A percentile compares a stretch with the other conserved stretches of the same genome.
Conservation (phyloP, 345 rosid genomes). For the Clausena lansium region DNA sequence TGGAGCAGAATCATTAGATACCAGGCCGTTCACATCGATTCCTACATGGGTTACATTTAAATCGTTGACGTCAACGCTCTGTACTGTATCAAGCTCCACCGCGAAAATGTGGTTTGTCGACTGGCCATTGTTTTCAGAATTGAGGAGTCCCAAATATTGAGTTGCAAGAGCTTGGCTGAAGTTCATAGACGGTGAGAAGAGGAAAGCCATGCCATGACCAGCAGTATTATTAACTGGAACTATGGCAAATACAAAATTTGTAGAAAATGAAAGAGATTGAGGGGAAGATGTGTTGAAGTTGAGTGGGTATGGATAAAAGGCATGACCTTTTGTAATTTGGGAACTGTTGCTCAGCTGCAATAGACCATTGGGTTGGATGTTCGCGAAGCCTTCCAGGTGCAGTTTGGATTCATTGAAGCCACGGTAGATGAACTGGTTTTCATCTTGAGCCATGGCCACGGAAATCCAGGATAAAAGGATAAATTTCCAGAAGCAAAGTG, state of each 20-base stretch:
- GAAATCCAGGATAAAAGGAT: not conserved
- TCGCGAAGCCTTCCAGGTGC: conserved; percentile 8
- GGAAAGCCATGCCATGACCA: conserved; percentile 28
- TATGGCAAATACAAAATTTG: conserved; percentile 39
- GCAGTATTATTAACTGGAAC: not conserved
- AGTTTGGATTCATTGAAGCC: not conserved
- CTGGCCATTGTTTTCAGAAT: conserved; percentile 26
- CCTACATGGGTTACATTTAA: conserved; percentile 57
- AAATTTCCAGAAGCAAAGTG: conserved; percentile 10
- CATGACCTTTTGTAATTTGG: conserved; percentile 10
- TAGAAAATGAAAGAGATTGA: conserved; percentile 31
- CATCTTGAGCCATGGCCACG: not conserved
- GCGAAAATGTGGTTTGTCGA: conserved; percentile 39
- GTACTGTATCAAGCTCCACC: conserved; percentile 54
- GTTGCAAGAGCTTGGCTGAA: conserved; percentile 5
- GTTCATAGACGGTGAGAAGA: conserved; percentile 18
- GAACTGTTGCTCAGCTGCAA: conserved; percentile 56
- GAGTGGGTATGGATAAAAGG: not conserved
- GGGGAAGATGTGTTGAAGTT: conserved; percentile 7
- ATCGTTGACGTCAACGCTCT: conserved; percentile 40
- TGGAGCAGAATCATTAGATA: conserved; percentile 31
- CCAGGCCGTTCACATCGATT: conserved; percentile 45
- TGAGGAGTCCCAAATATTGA: conserved; percentile 41
- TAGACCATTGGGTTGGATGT: conserved; percentile 42
- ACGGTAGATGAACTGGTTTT: conserved; percentile 13